A percentile compares a stretch with the other conserved stretches of the same genome.
These are phyloP conservation scores for Amphibolis antarctica DNA, from an alignment of 106 monocot genomes.

Conservation along the genomic window DNA sequence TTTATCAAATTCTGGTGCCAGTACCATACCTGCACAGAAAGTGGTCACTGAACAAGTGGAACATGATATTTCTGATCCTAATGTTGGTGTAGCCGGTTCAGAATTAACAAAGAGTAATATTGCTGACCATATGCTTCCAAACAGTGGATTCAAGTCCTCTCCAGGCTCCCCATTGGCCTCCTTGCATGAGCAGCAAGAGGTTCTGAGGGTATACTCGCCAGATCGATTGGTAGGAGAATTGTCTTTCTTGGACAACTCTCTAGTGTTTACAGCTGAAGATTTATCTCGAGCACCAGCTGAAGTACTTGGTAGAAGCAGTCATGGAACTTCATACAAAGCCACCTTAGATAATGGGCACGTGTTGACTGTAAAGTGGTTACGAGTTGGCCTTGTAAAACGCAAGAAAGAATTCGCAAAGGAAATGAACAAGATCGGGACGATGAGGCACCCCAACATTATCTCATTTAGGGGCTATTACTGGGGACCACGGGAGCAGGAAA, in stretches of 20 bases:
- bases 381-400: slow-evolving; percentile 67
- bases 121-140: not conserved
- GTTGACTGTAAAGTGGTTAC: slow-evolving; percentile 78
- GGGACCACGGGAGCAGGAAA: slow-evolving; percentile 83
- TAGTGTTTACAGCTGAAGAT: slow-evolving; percentile 69
- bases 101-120: not conserved
- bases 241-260: slow-evolving; percentile 56
- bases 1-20: slow-evolving; percentile 45
- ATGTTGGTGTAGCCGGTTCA: not conserved
- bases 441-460: slow-evolving; percentile 62
- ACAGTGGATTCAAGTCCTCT: slow-evolving; percentile 19
- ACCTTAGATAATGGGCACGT: slow-evolving; percentile 52
- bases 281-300: slow-evolving; percentile 78
- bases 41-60: slow-evolving; percentile 12
- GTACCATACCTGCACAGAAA: slow-evolving; percentile 43
- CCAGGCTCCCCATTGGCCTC: slow-evolving; percentile 9
- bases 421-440: slow-evolving; percentile 58
- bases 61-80: not conserved
- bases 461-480: slow-evolving; percentile 76
- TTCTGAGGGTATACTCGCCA: slow-evolving; percentile 57
- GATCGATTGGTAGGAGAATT: slow-evolving; percentile 71
- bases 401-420: slow-evolving; percentile 87
- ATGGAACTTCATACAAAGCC: slow-evolving; percentile 91
- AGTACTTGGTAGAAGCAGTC: slow-evolving; percentile 83
- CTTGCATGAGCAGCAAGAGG: slow-evolving; percentile 3